phyloP scores from a whole-genome alignment of 2,329 filamentous ascomycete genomes.

The Alternaria incomplexa region DNA sequence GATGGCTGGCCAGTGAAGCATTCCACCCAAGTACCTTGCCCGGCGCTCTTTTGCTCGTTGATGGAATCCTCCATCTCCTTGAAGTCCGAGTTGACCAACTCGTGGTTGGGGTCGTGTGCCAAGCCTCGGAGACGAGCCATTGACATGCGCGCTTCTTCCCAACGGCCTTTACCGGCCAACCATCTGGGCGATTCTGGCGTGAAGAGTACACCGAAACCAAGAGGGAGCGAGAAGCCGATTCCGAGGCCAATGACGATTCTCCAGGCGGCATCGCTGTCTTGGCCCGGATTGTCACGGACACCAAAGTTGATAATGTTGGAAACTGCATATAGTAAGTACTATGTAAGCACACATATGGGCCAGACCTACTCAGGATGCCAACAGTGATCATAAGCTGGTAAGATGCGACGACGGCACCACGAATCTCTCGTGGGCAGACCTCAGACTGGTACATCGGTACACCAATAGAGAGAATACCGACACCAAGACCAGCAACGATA shows the following conservation, averaged over 20 bases:
- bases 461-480: constrained; percentile 58
- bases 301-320: constrained; percentile 48
- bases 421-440: constrained; percentile 66
- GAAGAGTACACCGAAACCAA: constrained; percentile 40
- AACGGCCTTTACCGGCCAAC: constrained; percentile 57
- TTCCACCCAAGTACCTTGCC: constrained; percentile 38
- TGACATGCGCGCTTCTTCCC: constrained; percentile 58
- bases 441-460: constrained; percentile 73
- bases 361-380: constrained; percentile 40
- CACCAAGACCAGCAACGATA: constrained; percentile 51
- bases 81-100: constrained; percentile 59
- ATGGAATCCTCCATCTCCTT: constrained; percentile 48
- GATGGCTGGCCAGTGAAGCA: constrained; percentile 44
- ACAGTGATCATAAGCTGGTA: constrained; percentile 56
- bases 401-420: constrained; percentile 65
- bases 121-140: constrained; percentile 61
- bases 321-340: constrained; percentile 14
- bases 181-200: constrained; percentile 44
- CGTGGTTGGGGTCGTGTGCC: constrained; percentile 54
- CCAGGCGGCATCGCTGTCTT: constrained; percentile 48
- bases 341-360: neutral
- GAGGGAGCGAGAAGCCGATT: constrained; percentile 39
- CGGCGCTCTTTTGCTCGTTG: constrained; percentile 33
- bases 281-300: constrained; percentile 47
- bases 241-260: constrained; percentile 43